Evolutionary conservation across 257 asterid species (phyloP).

Genomic region (Ilex asprella): DNA sequence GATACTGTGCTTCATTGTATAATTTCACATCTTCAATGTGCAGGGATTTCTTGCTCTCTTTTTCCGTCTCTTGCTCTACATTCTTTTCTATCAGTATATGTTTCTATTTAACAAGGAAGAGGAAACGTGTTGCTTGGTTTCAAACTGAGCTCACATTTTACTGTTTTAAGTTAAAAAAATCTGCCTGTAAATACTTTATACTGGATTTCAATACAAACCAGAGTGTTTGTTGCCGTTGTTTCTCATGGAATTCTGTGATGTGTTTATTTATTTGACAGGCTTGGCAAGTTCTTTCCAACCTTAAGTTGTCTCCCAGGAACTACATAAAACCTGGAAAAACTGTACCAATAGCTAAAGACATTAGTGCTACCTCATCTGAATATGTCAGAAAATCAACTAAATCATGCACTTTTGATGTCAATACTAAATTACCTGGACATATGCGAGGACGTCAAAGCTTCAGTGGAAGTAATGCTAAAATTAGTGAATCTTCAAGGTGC

Average conservation of each 20-base stretch:
- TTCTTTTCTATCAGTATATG: too few species aligned
- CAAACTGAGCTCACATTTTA: too few species aligned
- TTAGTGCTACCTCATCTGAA: constrained; percentile 31
- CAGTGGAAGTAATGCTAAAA: constrained; percentile 18
- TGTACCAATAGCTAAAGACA: constrained; percentile 32
- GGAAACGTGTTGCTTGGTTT: too few species aligned
- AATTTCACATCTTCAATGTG: too few species aligned
- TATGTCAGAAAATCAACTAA: constrained; percentile 34
- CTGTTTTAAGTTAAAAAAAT: too few species aligned
- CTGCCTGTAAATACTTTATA: too few species aligned
- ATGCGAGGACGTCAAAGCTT: constrained; percentile 28
- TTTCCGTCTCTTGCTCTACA: too few species aligned
- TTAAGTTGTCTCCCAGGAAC: constrained; percentile 62
- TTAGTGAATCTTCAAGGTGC: constrained; percentile 26
- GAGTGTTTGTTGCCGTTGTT: not conserved
- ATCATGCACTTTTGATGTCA: constrained; percentile 28
- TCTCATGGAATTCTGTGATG: not conserved
- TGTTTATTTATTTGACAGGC: constrained; percentile 45
- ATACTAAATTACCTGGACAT: constrained; percentile 24
- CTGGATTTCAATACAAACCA: not conserved
- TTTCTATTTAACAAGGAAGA: too few species aligned
- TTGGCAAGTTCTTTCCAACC: constrained; percentile 67
- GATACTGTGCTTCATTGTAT: too few species aligned
- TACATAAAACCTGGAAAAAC: constrained; percentile 76
- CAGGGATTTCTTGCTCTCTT: too few species aligned